phyloP scores from a whole-genome alignment of 306 rosid genomes.

The Cercis canadensis region DNA sequence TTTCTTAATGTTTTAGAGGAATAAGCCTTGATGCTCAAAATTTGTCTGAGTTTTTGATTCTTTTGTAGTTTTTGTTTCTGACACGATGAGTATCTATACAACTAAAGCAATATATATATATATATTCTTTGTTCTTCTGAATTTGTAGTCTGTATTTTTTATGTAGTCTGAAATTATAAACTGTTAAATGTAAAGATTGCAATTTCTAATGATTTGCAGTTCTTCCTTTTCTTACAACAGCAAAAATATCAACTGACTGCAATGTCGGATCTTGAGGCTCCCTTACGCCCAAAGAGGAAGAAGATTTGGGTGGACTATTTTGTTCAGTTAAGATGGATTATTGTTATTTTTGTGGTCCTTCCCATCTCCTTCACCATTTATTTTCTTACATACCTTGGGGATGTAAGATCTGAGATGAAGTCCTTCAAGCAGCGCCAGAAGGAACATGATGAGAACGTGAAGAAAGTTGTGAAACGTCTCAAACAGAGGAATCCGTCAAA shows the following conservation, averaged over 20 bases:
- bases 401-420: slow-evolving; percentile 85
- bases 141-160: not conserved
- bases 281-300: slow-evolving; percentile 94
- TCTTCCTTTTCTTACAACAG: slow-evolving; percentile 18
- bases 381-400: slow-evolving; percentile 89
- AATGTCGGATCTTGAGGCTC: slow-evolving; percentile 90
- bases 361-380: slow-evolving; percentile 87
- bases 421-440: slow-evolving; percentile 85
- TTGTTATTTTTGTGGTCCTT: slow-evolving; percentile 91
- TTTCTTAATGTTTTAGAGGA: not conserved
- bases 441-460: slow-evolving; percentile 88
- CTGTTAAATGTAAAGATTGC: not conserved
- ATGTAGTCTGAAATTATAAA: not conserved
- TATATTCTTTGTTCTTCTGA: not conserved
- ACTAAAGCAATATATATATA: not conserved
- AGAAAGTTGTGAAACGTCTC: slow-evolving; percentile 86
- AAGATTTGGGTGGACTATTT: slow-evolving; percentile 82
- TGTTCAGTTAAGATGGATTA: slow-evolving; percentile 84
- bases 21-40: not conserved
- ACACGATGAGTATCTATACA: not conserved
- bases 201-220: not conserved
- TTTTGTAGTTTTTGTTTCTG: not conserved
- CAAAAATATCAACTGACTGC: slow-evolving; percentile 4
- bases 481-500: slow-evolving; percentile 79
- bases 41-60: not conserved